phyloP scores from a whole-genome alignment of 176 grass and related monocot species.

The Hordeum vulgare region DNA sequence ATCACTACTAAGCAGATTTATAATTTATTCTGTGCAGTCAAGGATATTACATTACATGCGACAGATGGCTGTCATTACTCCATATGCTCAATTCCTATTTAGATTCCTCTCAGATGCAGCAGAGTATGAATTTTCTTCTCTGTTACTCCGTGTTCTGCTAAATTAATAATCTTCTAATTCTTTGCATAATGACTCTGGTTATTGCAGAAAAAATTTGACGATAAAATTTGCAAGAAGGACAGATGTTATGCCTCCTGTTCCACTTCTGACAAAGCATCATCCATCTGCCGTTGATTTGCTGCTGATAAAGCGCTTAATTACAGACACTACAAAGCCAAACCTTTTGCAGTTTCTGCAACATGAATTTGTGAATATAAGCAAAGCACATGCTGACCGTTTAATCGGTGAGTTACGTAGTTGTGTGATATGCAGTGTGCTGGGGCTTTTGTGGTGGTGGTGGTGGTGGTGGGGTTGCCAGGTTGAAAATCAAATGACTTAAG shows the following conservation, averaged over 20 bases:
- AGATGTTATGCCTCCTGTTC: slow-evolving; percentile 91
- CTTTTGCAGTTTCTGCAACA: slow-evolving; percentile 96
- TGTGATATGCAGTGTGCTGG: background rate
- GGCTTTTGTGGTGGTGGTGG: background rate
- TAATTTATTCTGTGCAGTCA: slow-evolving; percentile 54
- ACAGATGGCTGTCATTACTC: slow-evolving; percentile 98
- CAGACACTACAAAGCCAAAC: slow-evolving; percentile 88
- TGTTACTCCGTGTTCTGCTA: slow-evolving; percentile 12
- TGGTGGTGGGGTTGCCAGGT: background rate
- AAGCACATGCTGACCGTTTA: slow-evolving; percentile 83
- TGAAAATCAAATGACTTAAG: background rate
- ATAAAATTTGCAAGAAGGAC: slow-evolving; percentile 86
- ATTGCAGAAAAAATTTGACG: slow-evolving; percentile 77
- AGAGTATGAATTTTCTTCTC: slow-evolving; percentile 56
- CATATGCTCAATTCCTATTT: slow-evolving; percentile 91
- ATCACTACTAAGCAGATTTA: background rate
- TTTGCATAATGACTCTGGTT: slow-evolving; percentile 9
- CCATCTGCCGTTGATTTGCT: slow-evolving; percentile 94
- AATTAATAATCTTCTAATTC: slow-evolving; percentile 3
- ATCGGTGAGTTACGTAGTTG: slow-evolving; percentile 67
- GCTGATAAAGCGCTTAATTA: slow-evolving; percentile 84
- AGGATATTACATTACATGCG: slow-evolving; percentile 97
- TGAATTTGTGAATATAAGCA: slow-evolving; percentile 96
- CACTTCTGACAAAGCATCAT: slow-evolving; percentile 88
- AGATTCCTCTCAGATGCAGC: slow-evolving; percentile 69